These are phyloP conservation scores for Macroventuria anomochaeta DNA, from an alignment of 2,329 filamentous ascomycete genomes.

Conservation along the genomic window DNA sequence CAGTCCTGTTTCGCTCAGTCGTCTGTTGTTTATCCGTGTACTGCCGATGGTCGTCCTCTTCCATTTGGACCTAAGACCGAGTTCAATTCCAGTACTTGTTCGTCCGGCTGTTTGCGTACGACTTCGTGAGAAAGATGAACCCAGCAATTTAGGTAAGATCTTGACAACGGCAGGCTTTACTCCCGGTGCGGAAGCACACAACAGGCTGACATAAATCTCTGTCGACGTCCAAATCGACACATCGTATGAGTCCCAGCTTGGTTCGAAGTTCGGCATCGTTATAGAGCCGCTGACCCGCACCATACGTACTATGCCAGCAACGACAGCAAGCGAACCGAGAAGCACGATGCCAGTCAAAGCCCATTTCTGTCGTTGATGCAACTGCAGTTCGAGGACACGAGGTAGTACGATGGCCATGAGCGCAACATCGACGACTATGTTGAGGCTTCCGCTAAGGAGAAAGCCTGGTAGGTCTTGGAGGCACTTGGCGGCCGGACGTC, in stretches of 20 bases:
- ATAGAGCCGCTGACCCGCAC: constrained; percentile 23
- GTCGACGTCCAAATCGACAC: constrained; percentile 33
- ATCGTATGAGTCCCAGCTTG: constrained; percentile 33
- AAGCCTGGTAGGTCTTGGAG: constrained; percentile 19
- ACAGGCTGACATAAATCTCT: constrained; percentile 29
- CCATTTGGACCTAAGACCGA: constrained; percentile 22
- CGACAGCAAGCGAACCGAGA: constrained; percentile 25
- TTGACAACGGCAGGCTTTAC: constrained; percentile 27
- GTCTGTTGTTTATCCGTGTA: constrained; percentile 8
- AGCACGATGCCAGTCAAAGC: constrained; percentile 26
- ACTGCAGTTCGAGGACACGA: constrained; percentile 23
- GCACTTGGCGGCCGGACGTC: constrained; percentile 25
- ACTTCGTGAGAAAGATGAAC: constrained; percentile 17
- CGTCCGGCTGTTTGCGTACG: constrained; percentile 10
- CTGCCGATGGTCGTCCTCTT: constrained; percentile 18
- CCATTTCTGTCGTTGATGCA: constrained; percentile 25
- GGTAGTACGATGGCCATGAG: constrained; percentile 33
- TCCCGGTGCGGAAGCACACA: constrained; percentile 32
- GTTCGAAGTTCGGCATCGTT: constrained; percentile 22
- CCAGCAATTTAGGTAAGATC: constrained; percentile 29
- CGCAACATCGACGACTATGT: constrained; percentile 23
- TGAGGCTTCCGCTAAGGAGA: constrained; percentile 22
- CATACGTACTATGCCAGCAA: constrained; percentile 29
- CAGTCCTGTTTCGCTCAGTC: constrained; percentile 11
- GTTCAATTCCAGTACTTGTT: not conserved